Evolutionary conservation across 257 asterid genomes (phyloP).

Genomic region (Henckelia pumila): DNA sequence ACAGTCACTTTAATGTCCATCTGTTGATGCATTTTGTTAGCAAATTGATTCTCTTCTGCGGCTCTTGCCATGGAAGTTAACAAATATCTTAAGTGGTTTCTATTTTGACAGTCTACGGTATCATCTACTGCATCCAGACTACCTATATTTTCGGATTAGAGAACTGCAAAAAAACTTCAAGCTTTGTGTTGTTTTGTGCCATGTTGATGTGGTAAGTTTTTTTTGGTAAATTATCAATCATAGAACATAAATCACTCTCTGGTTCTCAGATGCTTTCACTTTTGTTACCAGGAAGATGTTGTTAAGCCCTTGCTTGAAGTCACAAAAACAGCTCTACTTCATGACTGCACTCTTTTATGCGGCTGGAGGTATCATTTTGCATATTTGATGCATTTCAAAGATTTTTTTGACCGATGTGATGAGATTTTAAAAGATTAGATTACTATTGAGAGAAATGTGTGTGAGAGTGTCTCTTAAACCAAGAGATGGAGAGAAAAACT

Average conservation of each 20-base stretch:
- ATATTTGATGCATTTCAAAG: constrained; percentile 3
- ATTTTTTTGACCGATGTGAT: background rate
- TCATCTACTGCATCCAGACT: constrained; percentile 97
- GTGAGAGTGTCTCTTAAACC: background rate
- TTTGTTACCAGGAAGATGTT: constrained; percentile 82
- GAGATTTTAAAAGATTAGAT: background rate
- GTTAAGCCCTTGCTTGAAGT: constrained; percentile 91
- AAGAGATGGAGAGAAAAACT: background rate
- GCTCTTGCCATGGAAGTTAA: constrained; percentile 4
- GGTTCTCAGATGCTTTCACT: constrained; percentile 21
- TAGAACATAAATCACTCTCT: constrained; percentile 14
- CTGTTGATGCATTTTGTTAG: constrained; percentile 1
- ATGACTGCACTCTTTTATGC: constrained; percentile 94
- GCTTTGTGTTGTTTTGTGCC: constrained; percentile 91
- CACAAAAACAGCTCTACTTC: constrained; percentile 91
- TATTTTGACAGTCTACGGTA: constrained; percentile 74
- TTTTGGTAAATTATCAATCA: constrained; percentile 13
- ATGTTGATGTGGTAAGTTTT: constrained; percentile 85
- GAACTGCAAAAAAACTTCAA: constrained; percentile 87
- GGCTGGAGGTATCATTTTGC: constrained; percentile 72
- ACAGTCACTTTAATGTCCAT: constrained; percentile 1
- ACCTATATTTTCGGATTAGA: constrained; percentile 86
- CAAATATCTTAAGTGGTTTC: constrained; percentile 17
- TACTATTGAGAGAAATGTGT: background rate
- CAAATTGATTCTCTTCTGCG: background rate